Evolutionary conservation across 352 stramenopile species (phyloP), one percentile per base, ranked within the genome.

Genomic region (Phytophthora sansomeana): DNA sequence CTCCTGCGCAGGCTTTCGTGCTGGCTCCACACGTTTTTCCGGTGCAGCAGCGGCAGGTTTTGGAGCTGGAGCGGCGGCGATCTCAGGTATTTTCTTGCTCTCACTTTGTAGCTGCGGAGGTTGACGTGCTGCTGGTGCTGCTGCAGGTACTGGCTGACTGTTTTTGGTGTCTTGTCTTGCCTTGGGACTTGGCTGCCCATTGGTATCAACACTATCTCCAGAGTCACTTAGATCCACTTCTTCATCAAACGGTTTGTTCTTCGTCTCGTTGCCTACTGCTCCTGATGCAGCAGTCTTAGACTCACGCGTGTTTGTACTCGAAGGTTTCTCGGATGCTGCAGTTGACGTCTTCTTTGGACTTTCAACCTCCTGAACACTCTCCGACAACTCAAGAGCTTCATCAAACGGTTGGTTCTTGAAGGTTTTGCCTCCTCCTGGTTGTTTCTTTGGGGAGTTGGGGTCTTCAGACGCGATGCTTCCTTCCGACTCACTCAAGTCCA

Each of bases 401-500:
- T 95, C 86, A 48, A 95, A 93, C 17, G 80, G 85, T 69, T 89
- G 75, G 49, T 94, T 92, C 61, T 92, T 91, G 32, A 94, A n/a
- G 26, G 46, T 48, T 26, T 60, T 62, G 21, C 48, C 48, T 41
- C 35, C 51, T 24, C 51, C 71, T 3, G 35, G 1, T 49, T 65
- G 50, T 39, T 84, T 89, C 71, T 89, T 91, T 56, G 83, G 85
- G 39, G 83, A 91, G 28, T 92, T 83, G 17, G 72, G 54, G 54
- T 61, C 53, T 48, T 87, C 76, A 5, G 78, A 80, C 49, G 78
- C 53, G 46, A 77, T 64, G 52, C 80, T 87, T 44, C 74, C 77
- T 48, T 93, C 84, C 3, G 88, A 96, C 64, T 96, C 89, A 52
- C 88, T 96, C 50, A 97, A 69, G 47, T 96, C 89, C n/a, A 97